Percentiles rank a stretch among this genome's conserved stretches.
Conservation (phyloP, 176 grass and related monocot species). For the Cymbopogon citratus region DNA sequence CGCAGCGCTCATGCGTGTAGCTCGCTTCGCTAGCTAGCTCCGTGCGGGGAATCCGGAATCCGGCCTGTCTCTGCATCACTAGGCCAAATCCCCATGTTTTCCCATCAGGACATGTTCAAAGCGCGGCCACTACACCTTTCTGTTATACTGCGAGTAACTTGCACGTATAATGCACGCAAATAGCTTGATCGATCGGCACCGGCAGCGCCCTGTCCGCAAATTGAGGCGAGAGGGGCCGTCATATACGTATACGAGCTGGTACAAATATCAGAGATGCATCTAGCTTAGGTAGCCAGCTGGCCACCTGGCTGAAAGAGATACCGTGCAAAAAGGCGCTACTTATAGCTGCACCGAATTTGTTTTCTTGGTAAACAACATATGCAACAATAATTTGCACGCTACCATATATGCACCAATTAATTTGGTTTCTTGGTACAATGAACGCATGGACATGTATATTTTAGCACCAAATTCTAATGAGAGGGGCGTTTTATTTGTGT, state of each 20-base stretch:
- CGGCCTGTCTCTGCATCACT: not conserved
- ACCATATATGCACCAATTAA: no score
- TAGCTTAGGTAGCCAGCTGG: no score
- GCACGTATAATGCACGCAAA: not conserved
- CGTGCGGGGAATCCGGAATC: not conserved
- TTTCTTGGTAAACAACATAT: no score
- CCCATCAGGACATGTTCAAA: constrained; percentile 6
- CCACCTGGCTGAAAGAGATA: not conserved
- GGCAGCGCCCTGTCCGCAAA: not conserved
- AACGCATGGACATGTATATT: no score
- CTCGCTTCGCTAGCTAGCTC: not conserved
- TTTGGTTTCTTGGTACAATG: no score
- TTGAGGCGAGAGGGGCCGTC: not conserved
- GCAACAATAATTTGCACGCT: no score
- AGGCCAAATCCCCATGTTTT: constrained; percentile 23
- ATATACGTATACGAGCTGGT: no score
- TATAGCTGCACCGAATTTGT: no score
- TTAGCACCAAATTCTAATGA: no score
- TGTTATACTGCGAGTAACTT: not conserved
- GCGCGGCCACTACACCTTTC: not conserved
- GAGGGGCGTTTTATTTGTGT: no score
- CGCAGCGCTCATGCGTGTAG: not conserved
- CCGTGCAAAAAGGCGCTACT: no score
- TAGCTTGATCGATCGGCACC: not conserved
- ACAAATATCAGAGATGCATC: not conserved